Base-by-base conservation (phyloP, 2,329 filamentous ascomycete species). In the Colletotrichum trifolii region DNA sequence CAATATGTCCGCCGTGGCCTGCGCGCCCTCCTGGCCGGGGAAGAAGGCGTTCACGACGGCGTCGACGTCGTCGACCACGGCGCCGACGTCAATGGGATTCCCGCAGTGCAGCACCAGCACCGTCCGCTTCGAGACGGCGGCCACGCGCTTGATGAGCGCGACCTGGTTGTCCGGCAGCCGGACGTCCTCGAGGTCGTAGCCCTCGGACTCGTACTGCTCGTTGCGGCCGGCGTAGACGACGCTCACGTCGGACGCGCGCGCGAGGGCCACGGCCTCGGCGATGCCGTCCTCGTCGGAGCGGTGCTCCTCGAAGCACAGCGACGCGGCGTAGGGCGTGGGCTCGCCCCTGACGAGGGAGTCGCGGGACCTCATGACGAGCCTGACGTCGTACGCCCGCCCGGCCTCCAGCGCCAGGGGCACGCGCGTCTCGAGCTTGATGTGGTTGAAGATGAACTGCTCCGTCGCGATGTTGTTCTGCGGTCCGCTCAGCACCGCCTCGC, bases 361-460 rank as follows among this genome's bases (percentile, higher is more conserved):
- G 12, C 54, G 56, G 1, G 66, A 64, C 15, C 50, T 64, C 64
- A 68, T 69, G 1, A 17, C 33, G 3, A 69, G 54, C 33, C 43
- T 57, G 6, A 69, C 42, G 12, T 65, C 57, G 52, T 68, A 69
- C 7, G 60, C 25, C 4, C 60, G 50, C 1, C 64, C 64, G 2
- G 56, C 68, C 2, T 52, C 50, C 49, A 70, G 42, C 9, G 52
- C 9, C 2, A 70, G 7, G 17, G 68, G 62, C 25, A 45, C 40
- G 17, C 66, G 63, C 2, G 54, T 63, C 39, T 70, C 69, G 33
- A 69, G 60, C 33, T 67, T 65, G 35, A 67, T 58, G 54, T 69
- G 68, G 45, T 69, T 68, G 58, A 70, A 70, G 43, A 70, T 68
- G 13, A 66, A 67, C 45, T 70, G 69, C 54, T 70, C 66, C 2